Percentiles rank a stretch among this genome's conserved stretches.
These are phyloP conservation scores for Craterostigma plantagineum DNA, from an alignment of 257 asterid species.

Conservation along the genomic window DNA sequence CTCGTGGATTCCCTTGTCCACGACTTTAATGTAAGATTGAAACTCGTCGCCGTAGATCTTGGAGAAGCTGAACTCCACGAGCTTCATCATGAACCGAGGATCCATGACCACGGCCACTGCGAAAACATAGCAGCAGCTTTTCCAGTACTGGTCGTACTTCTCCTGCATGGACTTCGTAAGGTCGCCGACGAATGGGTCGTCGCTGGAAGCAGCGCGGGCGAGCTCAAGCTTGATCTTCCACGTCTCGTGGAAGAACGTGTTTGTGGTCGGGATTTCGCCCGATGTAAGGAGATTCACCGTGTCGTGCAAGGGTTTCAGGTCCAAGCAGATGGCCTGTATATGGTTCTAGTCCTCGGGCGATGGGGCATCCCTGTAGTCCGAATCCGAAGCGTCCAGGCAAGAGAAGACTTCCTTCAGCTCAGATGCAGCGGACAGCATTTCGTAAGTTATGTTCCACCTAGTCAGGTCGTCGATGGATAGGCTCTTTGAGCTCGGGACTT, in stretches of 20 bases:
- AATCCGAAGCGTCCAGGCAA: conserved; percentile 65
- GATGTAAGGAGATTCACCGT: conserved; percentile 52
- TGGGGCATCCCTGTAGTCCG: conserved; percentile 52
- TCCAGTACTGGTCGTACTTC: conserved; percentile 71
- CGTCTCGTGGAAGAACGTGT: conserved; percentile 79
- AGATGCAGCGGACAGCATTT: conserved; percentile 64
- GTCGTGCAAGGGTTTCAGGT: conserved; percentile 57
- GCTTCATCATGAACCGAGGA: conserved; percentile 90
- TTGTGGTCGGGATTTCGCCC: conserved; percentile 40
- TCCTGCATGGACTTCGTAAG: conserved; percentile 64
- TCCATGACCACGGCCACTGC: conserved; percentile 91
- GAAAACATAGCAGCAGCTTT: conserved; percentile 49
- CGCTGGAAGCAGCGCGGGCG: conserved; percentile 52
- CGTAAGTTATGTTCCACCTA: conserved; percentile 87
- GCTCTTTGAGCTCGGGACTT: conserved; percentile 67
- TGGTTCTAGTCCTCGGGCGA: conserved; percentile 57
- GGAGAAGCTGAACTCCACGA: conserved; percentile 73
- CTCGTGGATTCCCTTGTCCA: conserved; percentile 81
- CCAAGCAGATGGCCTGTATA: conserved; percentile 45
- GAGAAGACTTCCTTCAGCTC: conserved; percentile 83
- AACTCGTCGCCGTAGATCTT: conserved; percentile 68
- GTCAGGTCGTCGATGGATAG: conserved; percentile 62
- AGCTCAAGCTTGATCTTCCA: conserved; percentile 90
- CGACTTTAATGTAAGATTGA: conserved; percentile 33
- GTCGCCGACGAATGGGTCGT: conserved; percentile 39